These are phyloP conservation scores for Coemansia sp. DNA, from an alignment of 192 early-diverging fungal species.

Conservation along the genomic window DNA sequence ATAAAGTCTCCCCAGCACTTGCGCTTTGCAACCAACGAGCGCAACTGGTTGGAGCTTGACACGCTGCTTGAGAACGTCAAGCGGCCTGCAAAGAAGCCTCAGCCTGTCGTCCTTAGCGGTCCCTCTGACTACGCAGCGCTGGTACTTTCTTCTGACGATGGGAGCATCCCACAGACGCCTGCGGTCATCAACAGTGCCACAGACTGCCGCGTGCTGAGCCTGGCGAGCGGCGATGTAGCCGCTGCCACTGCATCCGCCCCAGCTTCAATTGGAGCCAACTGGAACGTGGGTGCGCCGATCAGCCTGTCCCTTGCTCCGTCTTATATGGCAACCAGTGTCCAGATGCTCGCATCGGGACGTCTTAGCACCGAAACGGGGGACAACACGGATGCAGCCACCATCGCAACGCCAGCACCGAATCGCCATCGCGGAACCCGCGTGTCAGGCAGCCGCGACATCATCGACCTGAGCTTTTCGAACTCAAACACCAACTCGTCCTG, in stretches of 20 bases:
- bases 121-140: background rate
- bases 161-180: slow-evolving; percentile 10
- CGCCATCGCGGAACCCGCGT: background rate
- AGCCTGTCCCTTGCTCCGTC: slow-evolving; percentile 1
- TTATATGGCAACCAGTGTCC: slow-evolving; percentile 19
- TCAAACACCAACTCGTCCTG: slow-evolving; percentile 38
- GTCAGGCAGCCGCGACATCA: slow-evolving; percentile 9
- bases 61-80: slow-evolving; percentile 28
- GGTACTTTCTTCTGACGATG: slow-evolving; percentile 40
- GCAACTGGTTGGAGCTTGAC: slow-evolving; percentile 53
- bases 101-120: background rate
- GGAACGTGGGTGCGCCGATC: slow-evolving; percentile 9
- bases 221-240: slow-evolving; percentile 1
- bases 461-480: slow-evolving; percentile 35
- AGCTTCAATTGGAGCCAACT: slow-evolving; percentile 22
- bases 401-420: background rate
- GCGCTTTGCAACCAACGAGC: slow-evolving; percentile 46
- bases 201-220: background rate
- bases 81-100: slow-evolving; percentile 31
- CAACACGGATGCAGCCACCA: background rate
- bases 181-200: background rate
- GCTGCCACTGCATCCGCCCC: background rate
- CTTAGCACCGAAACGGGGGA: slow-evolving; percentile 32
- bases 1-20: slow-evolving; percentile 41
- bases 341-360: slow-evolving; percentile 41